Conservation (phyloP, 441 rosid genomes). For the Codiaeum variegatum region DNA sequence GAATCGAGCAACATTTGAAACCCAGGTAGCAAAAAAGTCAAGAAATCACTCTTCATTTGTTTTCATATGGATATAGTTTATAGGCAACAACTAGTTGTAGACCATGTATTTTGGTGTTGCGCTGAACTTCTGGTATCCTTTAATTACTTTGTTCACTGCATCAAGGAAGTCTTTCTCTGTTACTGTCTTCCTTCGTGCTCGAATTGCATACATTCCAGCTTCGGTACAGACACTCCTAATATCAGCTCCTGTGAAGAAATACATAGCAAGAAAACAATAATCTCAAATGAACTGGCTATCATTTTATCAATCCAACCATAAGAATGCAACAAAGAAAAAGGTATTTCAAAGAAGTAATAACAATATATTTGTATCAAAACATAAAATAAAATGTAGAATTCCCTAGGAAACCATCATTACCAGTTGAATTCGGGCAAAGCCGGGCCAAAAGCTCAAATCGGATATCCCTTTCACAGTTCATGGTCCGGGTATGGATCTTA, state of each 20-base stretch:
- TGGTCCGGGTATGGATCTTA: conserved; percentile 83
- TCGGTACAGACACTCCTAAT: conserved; percentile 89
- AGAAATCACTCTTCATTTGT: not conserved
- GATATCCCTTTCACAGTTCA: conserved; percentile 84
- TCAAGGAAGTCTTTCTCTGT: conserved; percentile 83
- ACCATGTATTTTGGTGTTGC: conserved; percentile 89
- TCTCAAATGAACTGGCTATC: not conserved
- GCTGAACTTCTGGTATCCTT: conserved; percentile 84
- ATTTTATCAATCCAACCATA: not conserved
- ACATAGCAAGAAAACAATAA: conserved; percentile 7
- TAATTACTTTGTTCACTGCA: conserved; percentile 81
- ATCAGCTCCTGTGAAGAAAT: conserved; percentile 61
- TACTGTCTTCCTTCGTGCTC: conserved; percentile 76
- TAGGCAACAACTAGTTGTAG: conserved; percentile 38
- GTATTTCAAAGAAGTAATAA: not conserved
- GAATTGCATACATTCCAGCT: conserved; percentile 87
- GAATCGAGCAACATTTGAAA: not conserved
- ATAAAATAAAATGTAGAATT: not conserved
- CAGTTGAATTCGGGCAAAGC: conserved; percentile 90
- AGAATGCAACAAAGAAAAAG: not conserved
- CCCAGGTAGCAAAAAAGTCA: not conserved
- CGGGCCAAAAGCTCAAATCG: conserved; percentile 84
- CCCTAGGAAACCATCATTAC: conserved; percentile 25
- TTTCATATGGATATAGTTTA: not conserved
- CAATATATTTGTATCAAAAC: not conserved